Percentiles rank a stretch among this genome's conserved stretches.
Conservation (phyloP, 257 asterid species). For the Gentiana macrophylla region DNA sequence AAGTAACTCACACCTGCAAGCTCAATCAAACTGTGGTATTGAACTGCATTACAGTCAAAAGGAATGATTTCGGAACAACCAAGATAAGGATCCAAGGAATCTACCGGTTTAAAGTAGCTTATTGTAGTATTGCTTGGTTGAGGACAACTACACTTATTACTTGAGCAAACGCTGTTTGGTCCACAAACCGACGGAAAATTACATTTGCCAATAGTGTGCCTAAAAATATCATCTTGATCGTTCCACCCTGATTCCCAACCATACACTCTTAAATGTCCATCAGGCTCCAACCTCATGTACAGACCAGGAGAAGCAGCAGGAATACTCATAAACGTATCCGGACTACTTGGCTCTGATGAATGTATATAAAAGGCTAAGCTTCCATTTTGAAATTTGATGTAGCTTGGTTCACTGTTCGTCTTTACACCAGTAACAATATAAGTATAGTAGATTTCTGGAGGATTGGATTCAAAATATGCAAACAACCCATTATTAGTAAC, state of each 20-base stretch:
- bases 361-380: conserved; percentile 22
- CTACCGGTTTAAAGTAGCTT: conserved; percentile 15
- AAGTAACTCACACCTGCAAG: conserved; percentile 26
- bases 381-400: conserved; percentile 29
- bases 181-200: conserved; percentile 41
- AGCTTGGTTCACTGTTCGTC: conserved; percentile 14
- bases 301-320: conserved; percentile 23
- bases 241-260: conserved; percentile 24
- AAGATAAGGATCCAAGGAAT: conserved; percentile 19
- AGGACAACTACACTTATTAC: conserved; percentile 35
- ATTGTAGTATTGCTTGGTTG: conserved; percentile 8
- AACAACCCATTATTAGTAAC: conserved; percentile 17
- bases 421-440: background rate
- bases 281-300: conserved; percentile 27
- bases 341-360: conserved; percentile 18
- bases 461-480: conserved; percentile 17
- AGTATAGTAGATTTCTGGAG: conserved; percentile 18
- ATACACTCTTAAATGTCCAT: conserved; percentile 32
- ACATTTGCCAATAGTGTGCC: conserved; percentile 18
- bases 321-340: conserved; percentile 1
- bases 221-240: conserved; percentile 14
- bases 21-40: conserved; percentile 21
- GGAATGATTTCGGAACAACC: conserved; percentile 32
- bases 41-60: conserved; percentile 16
- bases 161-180: conserved; percentile 25